Evolutionary conservation across 345 rosid species (phyloP), one percentile per base, ranked within the genome.

Genomic region (Dovyalis caffra): DNA sequence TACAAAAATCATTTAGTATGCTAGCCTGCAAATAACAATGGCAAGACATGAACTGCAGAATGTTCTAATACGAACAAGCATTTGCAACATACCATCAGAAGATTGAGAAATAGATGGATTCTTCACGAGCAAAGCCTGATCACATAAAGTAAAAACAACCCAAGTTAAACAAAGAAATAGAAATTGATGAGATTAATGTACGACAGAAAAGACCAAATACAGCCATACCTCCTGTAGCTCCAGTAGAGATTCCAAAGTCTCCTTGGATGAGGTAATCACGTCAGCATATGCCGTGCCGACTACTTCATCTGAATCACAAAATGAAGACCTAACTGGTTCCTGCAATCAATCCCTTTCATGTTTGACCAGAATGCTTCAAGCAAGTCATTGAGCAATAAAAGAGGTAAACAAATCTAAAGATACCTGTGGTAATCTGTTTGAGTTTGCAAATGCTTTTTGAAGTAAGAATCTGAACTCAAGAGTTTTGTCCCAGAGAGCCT

Each of bases 401-500:
- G 20, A 76, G 6, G 32, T 31, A 1, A 62, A 40, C 64, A 28
- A 74, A 35, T 45, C 8, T 9, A 62, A 21, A 72, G 79, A 69
- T 69, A 93, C 99, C 93, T 66, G 89, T 15, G 98, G 98, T 63
- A 95, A 79, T 77, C 88, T 90, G 79, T 95, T 95, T 74, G 98
- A 89, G 74, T 77, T 79, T 63, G 88, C 83, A 83, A 91, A 93
- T 74, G 91, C 71, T 83, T 93, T 93, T 78, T 95, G 98, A 81
- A 95, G 94, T 81, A 91, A 87, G 84, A 91, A 87, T 83, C 99
- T 88, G 56, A 93, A 69, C 76, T 91, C 96, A 68, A 93, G 90
- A 60, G 88, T 82, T 81, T 84, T 91, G 77, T 95, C 94, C 98
- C 98, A 95, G 6, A 93, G 84, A 63, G 85, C 92, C 97, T 93